Evolutionary conservation across 768 basidiomycete genomes (phyloP).

Genomic region (Phaffia australis): DNA sequence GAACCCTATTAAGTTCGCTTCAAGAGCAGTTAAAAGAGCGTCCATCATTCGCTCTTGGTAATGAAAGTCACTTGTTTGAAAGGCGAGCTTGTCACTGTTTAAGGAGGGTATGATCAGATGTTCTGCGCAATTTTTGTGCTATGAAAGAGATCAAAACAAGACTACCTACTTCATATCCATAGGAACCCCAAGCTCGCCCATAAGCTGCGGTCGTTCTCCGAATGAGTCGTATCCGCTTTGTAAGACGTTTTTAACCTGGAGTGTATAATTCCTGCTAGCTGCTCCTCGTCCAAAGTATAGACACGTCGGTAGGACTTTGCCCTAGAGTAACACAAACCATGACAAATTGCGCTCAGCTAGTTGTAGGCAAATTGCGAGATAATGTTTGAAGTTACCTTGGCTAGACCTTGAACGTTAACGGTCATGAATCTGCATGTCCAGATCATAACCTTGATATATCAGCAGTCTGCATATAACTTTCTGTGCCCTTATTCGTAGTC

Average conservation of each 20-base stretch:
- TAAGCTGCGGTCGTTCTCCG: slow-evolving; percentile 69
- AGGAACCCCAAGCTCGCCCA: slow-evolving; percentile 89
- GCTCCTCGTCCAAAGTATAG: slow-evolving; percentile 30
- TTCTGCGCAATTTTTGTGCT: slow-evolving; percentile 6
- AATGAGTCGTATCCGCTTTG: slow-evolving; percentile 55
- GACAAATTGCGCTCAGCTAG: neutral
- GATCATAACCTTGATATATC: neutral
- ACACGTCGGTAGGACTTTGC: slow-evolving; percentile 54
- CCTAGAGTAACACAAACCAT: slow-evolving; percentile 43
- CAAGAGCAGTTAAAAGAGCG: slow-evolving; percentile 71
- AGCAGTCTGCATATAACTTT: neutral
- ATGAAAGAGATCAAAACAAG: neutral
- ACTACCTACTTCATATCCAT: slow-evolving; percentile 87
- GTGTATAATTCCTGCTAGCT: slow-evolving; percentile 43
- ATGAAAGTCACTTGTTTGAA: slow-evolving; percentile 57
- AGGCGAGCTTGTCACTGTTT: slow-evolving; percentile 57
- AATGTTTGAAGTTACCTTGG: slow-evolving; percentile 48
- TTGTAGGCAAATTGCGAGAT: slow-evolving; percentile 22
- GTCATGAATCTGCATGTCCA: slow-evolving; percentile 64
- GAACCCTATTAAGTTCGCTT: slow-evolving; percentile 65
- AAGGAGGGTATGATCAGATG: slow-evolving; percentile 1
- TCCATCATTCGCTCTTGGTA: slow-evolving; percentile 94
- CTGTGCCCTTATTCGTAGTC: neutral
- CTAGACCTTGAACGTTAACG: slow-evolving; percentile 85
- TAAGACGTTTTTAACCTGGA: slow-evolving; percentile 72